phyloP scores from a whole-genome alignment of 305 asterid genomes.

The Fraxinus angustifolia region DNA sequence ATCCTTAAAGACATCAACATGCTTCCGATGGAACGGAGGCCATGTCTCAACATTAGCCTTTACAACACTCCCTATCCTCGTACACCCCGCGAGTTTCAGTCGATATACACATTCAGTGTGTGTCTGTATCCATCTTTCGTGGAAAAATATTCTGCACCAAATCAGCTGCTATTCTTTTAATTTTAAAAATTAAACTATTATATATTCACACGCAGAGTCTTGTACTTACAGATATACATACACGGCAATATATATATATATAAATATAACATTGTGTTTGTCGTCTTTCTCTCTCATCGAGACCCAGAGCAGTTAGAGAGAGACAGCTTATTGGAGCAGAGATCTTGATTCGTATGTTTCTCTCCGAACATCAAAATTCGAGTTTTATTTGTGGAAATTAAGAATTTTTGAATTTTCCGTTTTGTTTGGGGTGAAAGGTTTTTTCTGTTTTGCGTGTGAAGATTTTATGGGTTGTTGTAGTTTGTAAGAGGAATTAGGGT shows the following conservation, averaged over 20 bases:
- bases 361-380: conserved; percentile 16
- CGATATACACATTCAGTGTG: neutral
- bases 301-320: conserved; percentile 23
- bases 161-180: neutral
- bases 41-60: neutral
- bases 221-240: neutral
- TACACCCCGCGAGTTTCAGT: neutral
- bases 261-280: neutral
- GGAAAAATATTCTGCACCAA: neutral
- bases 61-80: neutral
- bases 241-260: neutral
- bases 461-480: conserved; percentile 14
- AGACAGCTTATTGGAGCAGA: conserved; percentile 36
- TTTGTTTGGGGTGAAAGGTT: conserved; percentile 21
- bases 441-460: conserved; percentile 23
- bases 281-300: conserved; percentile 55
- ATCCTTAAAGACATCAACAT: neutral
- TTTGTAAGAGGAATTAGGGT: conserved; percentile 40
- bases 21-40: neutral
- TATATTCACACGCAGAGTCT: neutral
- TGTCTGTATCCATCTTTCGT: neutral
- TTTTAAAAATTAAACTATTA: neutral
- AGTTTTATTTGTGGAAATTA: conserved; percentile 17
- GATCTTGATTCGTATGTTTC: conserved; percentile 56
- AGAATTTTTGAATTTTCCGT: conserved; percentile 25